Percentiles rank a stretch among this genome's conserved stretches.
Conservation (phyloP, 1,139 yeast genomes). For the Ashbya aceris region DNA sequence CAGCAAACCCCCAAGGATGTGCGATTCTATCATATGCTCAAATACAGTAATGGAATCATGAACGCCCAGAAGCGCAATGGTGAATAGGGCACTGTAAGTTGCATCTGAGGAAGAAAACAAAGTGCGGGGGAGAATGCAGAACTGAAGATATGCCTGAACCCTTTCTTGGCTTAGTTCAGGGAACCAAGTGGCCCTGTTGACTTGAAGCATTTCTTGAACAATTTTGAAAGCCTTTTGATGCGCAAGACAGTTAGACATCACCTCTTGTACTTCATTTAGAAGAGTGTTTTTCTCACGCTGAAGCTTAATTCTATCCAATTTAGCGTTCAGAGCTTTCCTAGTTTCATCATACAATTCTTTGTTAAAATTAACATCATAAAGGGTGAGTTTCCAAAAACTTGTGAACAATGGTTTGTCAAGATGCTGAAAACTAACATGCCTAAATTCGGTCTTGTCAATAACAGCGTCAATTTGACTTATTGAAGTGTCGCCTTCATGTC, state of each 20-base stretch:
- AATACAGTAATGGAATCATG: conserved; percentile 37
- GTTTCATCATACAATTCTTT: conserved; percentile 44
- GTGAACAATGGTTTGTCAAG: conserved; percentile 43
- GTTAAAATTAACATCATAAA: conserved; percentile 65
- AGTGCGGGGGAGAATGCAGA: conserved; percentile 68
- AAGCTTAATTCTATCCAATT: conserved; percentile 18
- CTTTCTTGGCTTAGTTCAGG: conserved; percentile 15
- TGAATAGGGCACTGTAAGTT: conserved; percentile 53
- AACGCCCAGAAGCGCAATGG: conserved; percentile 41
- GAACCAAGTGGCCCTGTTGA: conserved; percentile 28
- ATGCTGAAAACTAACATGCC: conserved; percentile 31
- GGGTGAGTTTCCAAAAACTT: conserved; percentile 64
- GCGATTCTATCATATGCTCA: conserved; percentile 41
- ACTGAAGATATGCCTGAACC: conserved; percentile 41
- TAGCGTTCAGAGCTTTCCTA: conserved; percentile 33
- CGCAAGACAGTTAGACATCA: conserved; percentile 27
- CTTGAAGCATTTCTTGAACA: conserved; percentile 17
- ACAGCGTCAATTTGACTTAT: conserved; percentile 10
- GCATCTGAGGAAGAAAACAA: conserved; percentile 84
- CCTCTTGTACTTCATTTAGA: conserved; percentile 18
- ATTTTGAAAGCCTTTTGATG: conserved; percentile 30
- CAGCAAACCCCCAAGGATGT: conserved; percentile 49
- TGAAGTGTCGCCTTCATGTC: conserved; percentile 8
- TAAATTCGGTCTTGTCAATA: conserved; percentile 17
- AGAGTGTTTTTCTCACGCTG: conserved; percentile 16